Percentiles rank a stretch among this genome's conserved stretches.
Conservation (phyloP, 176 grass and related monocot species). For the Ensete ventricosum region DNA sequence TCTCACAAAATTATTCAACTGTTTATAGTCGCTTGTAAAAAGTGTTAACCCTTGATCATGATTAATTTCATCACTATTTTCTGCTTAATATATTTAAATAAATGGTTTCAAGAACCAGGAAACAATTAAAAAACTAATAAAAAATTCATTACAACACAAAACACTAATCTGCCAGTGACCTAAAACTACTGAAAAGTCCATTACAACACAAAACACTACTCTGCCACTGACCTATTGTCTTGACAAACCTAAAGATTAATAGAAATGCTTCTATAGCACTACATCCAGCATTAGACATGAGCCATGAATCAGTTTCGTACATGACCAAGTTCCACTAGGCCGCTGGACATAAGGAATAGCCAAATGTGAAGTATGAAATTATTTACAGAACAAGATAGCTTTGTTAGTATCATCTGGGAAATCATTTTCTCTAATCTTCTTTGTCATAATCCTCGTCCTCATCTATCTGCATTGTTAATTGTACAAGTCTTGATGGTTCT, state of each 20-base stretch:
- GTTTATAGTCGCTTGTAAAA: too few relatives aligned
- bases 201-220: not conserved
- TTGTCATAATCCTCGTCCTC: constrained; percentile 97
- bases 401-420: constrained; percentile 3
- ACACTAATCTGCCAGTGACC: not conserved
- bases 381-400: constrained; percentile 3
- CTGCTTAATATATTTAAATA: not conserved
- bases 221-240: not conserved
- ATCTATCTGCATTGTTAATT: constrained; percentile 78
- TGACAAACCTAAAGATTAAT: constrained; percentile 1
- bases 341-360: not conserved
- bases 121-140: not conserved
- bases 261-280: not conserved
- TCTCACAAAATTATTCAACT: too few relatives aligned
- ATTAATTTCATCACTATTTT: not conserved
- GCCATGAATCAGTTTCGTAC: not conserved
- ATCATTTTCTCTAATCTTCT: constrained; percentile 64
- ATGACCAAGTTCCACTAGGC: not conserved
- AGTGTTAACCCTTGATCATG: not conserved
- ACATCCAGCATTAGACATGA: not conserved
- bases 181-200: not conserved
- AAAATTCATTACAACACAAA: not conserved
- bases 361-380: not conserved
- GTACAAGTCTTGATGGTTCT: constrained; percentile 67
- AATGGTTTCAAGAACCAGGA: not conserved